Base-by-base conservation (phyloP, 2,329 filamentous ascomycete species). In the Clonostachys solani region DNA sequence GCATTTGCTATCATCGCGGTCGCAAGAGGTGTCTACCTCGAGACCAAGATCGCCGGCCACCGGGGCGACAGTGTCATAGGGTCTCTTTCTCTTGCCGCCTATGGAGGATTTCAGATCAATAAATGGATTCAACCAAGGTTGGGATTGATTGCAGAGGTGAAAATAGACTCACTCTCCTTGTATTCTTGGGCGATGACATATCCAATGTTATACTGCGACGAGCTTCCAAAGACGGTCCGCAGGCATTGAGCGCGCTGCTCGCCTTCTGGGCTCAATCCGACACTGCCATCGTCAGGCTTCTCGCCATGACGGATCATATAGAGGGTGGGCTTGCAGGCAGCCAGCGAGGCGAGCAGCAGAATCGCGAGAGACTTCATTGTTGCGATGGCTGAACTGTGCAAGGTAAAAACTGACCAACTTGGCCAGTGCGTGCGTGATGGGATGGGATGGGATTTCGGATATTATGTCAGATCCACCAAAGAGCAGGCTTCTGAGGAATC, bases 241-340 rank as follows among this genome's bases (percentile, higher is more conserved):
- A 85, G 63, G 52, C 81, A 84, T 55, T 84, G 75, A 0, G 81
- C 77, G 15, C 81, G 76, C 60, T 80, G 49, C 46, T 71, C 52
- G n/a, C 81, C 81, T 49, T 72, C 55, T 0, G 68, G 53, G 47
- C 61, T 79, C 42, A 84, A 65, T 3, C 79, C 80, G 36, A 42
- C 65, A 15, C 67, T 68, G 15, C 17, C 17, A 45, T 74, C 63
- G 5, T 70, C 69, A 2, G 81, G 80, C 61, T 85, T 85, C 60
- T 85, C 81, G 49, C 81, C 81, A 52, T 85, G 81, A 16, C 81
- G 76, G 58, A 85, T 84, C 9, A 84, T 63, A 57, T 82, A 85
- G 33, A 84, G 75, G 1, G 74, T 83, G 2, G 78, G 72, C 10
- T 56, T 51, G 33, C 55, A 54, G 9, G 52, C 50, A 4, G 52